These are phyloP conservation scores for Saccharomycopsis schoenii DNA, from an alignment of 805 yeast species.

Conservation along the genomic window DNA sequence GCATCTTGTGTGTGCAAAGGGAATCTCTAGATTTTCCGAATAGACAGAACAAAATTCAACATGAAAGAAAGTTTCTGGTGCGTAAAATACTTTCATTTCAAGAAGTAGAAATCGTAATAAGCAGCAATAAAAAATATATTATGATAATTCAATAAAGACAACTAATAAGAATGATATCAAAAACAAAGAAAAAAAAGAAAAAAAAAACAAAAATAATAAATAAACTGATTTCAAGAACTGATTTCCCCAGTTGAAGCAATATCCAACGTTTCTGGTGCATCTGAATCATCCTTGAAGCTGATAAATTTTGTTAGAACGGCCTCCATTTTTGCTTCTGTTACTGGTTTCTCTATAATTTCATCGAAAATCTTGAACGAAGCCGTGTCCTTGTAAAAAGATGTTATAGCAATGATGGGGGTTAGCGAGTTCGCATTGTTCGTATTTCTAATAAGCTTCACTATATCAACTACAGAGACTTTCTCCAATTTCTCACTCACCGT, in stretches of 20 bases:
- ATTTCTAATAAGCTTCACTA: slow-evolving; percentile 62
- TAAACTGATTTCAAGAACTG: neutral
- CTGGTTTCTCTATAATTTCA: slow-evolving; percentile 69
- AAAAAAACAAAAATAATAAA: too few species aligned
- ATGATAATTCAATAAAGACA: too few species aligned
- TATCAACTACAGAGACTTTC: slow-evolving; percentile 62
- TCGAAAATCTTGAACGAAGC: slow-evolving; percentile 43
- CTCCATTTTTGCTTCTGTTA: slow-evolving; percentile 17
- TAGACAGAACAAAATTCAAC: too few species aligned
- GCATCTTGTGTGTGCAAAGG: too few species aligned
- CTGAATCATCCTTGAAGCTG: neutral
- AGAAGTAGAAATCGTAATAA: too few species aligned
- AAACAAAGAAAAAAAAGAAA: too few species aligned
- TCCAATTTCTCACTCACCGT: slow-evolving; percentile 57
- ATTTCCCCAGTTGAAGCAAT: neutral
- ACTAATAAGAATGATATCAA: too few species aligned
- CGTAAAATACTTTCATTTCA: too few species aligned
- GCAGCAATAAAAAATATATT: too few species aligned
- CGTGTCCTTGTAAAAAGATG: slow-evolving; percentile 66
- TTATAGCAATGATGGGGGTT: slow-evolving; percentile 70
- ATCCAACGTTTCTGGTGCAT: neutral
- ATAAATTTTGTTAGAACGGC: slow-evolving; percentile 6
- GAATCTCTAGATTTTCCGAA: too few species aligned
- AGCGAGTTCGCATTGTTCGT: slow-evolving; percentile 70
- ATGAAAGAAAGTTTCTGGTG: too few species aligned